Evolutionary conservation across 208 protist genomes (phyloP).

Genomic region (Wallacemonas rigidus): DNA sequence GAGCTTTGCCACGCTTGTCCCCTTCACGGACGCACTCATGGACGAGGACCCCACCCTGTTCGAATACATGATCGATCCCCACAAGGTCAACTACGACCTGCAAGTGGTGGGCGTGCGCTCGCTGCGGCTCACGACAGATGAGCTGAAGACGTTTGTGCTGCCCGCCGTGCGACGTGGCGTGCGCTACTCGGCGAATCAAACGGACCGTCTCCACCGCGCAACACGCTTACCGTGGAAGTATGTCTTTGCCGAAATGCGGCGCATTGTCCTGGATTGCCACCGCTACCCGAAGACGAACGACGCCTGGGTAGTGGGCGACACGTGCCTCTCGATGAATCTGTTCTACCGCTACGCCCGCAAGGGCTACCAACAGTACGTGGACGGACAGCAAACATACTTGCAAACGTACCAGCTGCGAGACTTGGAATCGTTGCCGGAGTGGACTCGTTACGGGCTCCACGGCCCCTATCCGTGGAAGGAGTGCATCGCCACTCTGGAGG

Average conservation of each 20-base stretch:
- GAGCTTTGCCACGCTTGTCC: slow-evolving; percentile 72
- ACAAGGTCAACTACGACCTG: slow-evolving; percentile 75
- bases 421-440: slow-evolving; percentile 67
- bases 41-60: slow-evolving; percentile 79
- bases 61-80: slow-evolving; percentile 83
- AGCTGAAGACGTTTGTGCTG: slow-evolving; percentile 61
- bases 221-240: slow-evolving; percentile 67
- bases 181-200: slow-evolving; percentile 62
- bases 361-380: slow-evolving; percentile 53
- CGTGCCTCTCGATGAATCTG: slow-evolving; percentile 66
- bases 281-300: slow-evolving; percentile 84
- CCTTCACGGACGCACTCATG: slow-evolving; percentile 84
- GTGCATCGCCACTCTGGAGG: slow-evolving; percentile 56
- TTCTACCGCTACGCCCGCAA: slow-evolving; percentile 74
- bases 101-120: slow-evolving; percentile 67
- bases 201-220: slow-evolving; percentile 64
- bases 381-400: slow-evolving; percentile 50
- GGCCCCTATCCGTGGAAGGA: slow-evolving; percentile 79
- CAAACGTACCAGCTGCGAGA: slow-evolving; percentile 73
- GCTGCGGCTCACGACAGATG: slow-evolving; percentile 56
- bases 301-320: slow-evolving; percentile 75
- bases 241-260: slow-evolving; percentile 67
- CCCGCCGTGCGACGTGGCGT: slow-evolving; percentile 75
- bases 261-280: slow-evolving; percentile 73
- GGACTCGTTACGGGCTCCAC: slow-evolving; percentile 62